Evolutionary conservation across 495 filamentous ascomycete genomes (phyloP), one percentile per base, ranked within the genome.

Genomic region (Podospora anserina): DNA sequence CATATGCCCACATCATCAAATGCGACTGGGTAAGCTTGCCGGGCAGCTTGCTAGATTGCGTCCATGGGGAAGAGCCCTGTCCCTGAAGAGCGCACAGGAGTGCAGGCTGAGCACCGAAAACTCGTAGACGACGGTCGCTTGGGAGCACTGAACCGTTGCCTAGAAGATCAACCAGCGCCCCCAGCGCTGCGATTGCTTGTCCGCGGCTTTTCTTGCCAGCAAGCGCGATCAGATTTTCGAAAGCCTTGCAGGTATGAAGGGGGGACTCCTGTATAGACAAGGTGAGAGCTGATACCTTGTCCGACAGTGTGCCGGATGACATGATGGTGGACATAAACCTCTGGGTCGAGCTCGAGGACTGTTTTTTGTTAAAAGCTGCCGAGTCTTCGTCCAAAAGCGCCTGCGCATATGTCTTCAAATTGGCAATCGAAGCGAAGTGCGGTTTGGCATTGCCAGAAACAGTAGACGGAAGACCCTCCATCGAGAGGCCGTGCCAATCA

Each of bases 281-380:
- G 1, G 95, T 99, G 71, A 97, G 80, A 5, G 95, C 95, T 3
- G 96, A 97, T 32, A 97, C 91, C 78, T 97, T 98, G 80, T 99
- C 95, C 44, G 93, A 95, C 64, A 97, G 85, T 7, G 96, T 99
- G 81, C 95, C 95, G 1, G 93, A 93, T 18, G 93, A 81, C 95
- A 99, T 97, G 77, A 99, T 96, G 5, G 93, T 96, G 2, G 91
- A 91, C 81, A 97, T 88, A 82, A 98, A 99, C 78, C 91, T 95
- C 75, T 94, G 89, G 11, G 93, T 91, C 1, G 95, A 97, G 56
- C 91, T 90, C 26, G 86, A 80, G 1, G 84, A 83, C 32, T 76
- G 69, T 27, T 68, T 75, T 11, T 81, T 77, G 65, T 76, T 92
- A 90, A 78, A 89, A 69, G 57, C 85, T 78, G 77, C 84, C 85